Evolutionary conservation across 257 asterid species (phyloP), one percentile per base, ranked within the genome.

Genomic region (Datura wrightii): DNA sequence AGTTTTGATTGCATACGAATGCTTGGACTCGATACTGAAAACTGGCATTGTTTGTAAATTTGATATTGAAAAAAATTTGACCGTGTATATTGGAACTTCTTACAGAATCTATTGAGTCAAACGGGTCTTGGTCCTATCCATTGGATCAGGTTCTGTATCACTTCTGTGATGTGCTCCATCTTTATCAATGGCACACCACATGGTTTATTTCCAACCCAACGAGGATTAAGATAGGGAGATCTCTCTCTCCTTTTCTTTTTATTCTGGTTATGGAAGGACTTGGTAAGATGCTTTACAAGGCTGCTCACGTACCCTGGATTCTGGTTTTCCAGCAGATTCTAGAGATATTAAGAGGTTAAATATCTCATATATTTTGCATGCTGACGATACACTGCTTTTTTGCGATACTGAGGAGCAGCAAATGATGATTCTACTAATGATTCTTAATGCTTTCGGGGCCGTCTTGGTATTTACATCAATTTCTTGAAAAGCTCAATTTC

Each of bases 291-390:
- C 46, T 67, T 67, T 37, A 37, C 76, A 15, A 42, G 31, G 44
- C 24, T 67, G 10, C 76, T 37, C 6, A 37, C 37, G 0, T 67
- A 39, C 37, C 14, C 76, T 65, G 15, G 19, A 65, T 65, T 65
- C 46, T 67, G 76, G 31, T 15, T 67, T 67, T 67, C 48, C 0
- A 13, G 66, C 36, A 59, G 11, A 59, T 19, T 59, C 37, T 19
- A 59, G 50, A 41, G 31, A 67, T 65, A 65, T 37, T 67, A 14
- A 37, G 76, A 67, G 76, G 76, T 67, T 39, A 67, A 60, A 14
- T 7, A 67, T 37, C 50, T 37, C 76, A 37, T 24, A 37, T 67
- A 37, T 14, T 67, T 1, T 14, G 74, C 36, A 13, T 2, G 48
- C 74, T 66, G 74, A 66, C 18, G 5, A 36, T 6, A 66, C 46